Evolutionary conservation across 169 alveolate species (phyloP).

Genomic region (Plasmodium chabaudi): DNA sequence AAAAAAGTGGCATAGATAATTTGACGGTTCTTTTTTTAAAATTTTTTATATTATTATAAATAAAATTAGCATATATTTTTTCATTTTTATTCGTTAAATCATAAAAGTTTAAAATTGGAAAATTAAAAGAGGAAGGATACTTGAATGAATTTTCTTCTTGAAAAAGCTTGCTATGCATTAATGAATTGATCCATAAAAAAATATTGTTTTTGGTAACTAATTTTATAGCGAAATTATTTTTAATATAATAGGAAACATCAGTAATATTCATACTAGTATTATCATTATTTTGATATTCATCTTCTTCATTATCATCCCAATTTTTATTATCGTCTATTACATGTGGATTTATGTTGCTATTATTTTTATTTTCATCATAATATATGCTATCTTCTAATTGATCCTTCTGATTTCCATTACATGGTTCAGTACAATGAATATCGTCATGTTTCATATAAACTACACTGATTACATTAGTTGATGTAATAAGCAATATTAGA

Average conservation of each 20-base stretch:
- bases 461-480: constrained; percentile 12
- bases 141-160: constrained; percentile 37
- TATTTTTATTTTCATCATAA: constrained; percentile 4
- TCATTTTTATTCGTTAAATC: constrained; percentile 28
- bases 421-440: background rate
- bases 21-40: background rate
- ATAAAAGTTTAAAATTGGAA: constrained; percentile 61
- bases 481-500: constrained; percentile 49
- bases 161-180: constrained; percentile 58
- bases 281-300: background rate
- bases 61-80: background rate
- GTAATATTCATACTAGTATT: background rate
- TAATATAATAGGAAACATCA: constrained; percentile 20
- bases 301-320: background rate
- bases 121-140: constrained; percentile 55
- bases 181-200: constrained; percentile 43
- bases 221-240: constrained; percentile 34
- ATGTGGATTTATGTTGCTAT: background rate
- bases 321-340: too few relatives aligned
- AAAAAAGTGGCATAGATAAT: too few relatives aligned
- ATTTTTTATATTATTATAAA: background rate
- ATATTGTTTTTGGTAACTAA: constrained; percentile 47
- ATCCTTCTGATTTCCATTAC: background rate
- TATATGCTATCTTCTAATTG: background rate
- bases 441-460: constrained; percentile 12